Evolutionary conservation across 805 yeast genomes (phyloP).

Genomic region (Suhomyces sp.): DNA sequence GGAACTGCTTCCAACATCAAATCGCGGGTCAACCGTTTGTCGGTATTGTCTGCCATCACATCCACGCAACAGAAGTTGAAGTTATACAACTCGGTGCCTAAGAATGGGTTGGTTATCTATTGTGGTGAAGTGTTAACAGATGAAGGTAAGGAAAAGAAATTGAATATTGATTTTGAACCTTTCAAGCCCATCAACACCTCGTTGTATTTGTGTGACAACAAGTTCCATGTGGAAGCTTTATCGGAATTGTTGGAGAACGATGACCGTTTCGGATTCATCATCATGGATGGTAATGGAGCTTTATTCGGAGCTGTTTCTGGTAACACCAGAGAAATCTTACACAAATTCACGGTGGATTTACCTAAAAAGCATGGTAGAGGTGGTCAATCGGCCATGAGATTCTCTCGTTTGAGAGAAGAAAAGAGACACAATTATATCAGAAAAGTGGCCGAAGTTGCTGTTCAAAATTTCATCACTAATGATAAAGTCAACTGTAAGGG

Average conservation of each 20-base stretch:
- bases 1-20: slow-evolving; percentile 98
- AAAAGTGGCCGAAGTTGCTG: slow-evolving; percentile 97
- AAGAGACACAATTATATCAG: slow-evolving; percentile 98
- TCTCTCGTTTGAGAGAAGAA: slow-evolving; percentile 97
- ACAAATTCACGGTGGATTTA: slow-evolving; percentile 92
- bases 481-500: slow-evolving; percentile 96
- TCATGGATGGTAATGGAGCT: slow-evolving; percentile 99
- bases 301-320: slow-evolving; percentile 94
- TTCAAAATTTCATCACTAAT: slow-evolving; percentile 90
- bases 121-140: slow-evolving; percentile 98
- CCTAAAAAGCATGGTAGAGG: slow-evolving; percentile 99
- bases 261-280: slow-evolving; percentile 94
- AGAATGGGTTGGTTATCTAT: slow-evolving; percentile 91
- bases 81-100: slow-evolving; percentile 84
- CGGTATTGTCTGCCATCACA: slow-evolving; percentile 94
- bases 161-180: slow-evolving; percentile 97
- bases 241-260: slow-evolving; percentile 92
- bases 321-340: slow-evolving; percentile 93
- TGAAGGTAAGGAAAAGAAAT: slow-evolving; percentile 96
- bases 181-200: slow-evolving; percentile 99
- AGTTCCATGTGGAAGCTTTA: slow-evolving; percentile 96
- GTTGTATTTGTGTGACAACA: slow-evolving; percentile 89
- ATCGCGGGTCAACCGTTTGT: slow-evolving; percentile 93
- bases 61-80: slow-evolving; percentile 97
- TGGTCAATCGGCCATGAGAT: slow-evolving; percentile 99